Percentiles rank a stretch among this genome's conserved stretches.
Conservation (phyloP, 768 basidiomycete species). For the Nidularia sp. region DNA sequence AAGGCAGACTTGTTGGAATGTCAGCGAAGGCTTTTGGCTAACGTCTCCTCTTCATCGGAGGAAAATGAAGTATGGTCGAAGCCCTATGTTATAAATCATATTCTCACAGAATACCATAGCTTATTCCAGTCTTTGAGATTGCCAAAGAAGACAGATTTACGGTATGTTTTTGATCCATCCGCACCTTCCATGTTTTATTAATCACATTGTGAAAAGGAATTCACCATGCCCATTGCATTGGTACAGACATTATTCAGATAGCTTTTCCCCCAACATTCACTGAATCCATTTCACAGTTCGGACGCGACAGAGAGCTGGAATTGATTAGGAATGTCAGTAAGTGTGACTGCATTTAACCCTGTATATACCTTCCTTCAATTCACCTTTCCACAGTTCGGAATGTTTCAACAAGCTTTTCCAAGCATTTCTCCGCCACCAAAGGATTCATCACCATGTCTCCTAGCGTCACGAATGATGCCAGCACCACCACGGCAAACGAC, state of each 20-base stretch:
- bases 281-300: conserved; percentile 39
- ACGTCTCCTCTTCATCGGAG: conserved; percentile 53
- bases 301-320: conserved; percentile 69
- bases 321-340: conserved; percentile 62
- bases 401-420: conserved; percentile 57
- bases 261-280: background rate
- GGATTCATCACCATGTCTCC: conserved; percentile 33
- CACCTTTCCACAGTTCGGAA: conserved; percentile 29
- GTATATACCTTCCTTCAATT: background rate
- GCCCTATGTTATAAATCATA: background rate
- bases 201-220: conserved; percentile 38
- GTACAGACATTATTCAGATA: conserved; percentile 25
- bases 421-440: conserved; percentile 41
- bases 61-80: conserved; percentile 43
- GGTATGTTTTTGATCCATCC: conserved; percentile 28
- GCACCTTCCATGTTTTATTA: background rate
- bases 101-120: conserved; percentile 27
- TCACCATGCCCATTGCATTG: conserved; percentile 64
- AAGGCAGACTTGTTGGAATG: conserved; percentile 67
- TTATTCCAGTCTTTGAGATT: conserved; percentile 68
- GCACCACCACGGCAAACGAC: conserved; percentile 21
- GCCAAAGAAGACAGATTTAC: conserved; percentile 61
- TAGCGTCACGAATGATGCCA: conserved; percentile 23
- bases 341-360: conserved; percentile 15
- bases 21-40: conserved; percentile 57